Evolutionary conservation across 78 protist species (phyloP).

Genomic region (Chrysochromulina parva): DNA sequence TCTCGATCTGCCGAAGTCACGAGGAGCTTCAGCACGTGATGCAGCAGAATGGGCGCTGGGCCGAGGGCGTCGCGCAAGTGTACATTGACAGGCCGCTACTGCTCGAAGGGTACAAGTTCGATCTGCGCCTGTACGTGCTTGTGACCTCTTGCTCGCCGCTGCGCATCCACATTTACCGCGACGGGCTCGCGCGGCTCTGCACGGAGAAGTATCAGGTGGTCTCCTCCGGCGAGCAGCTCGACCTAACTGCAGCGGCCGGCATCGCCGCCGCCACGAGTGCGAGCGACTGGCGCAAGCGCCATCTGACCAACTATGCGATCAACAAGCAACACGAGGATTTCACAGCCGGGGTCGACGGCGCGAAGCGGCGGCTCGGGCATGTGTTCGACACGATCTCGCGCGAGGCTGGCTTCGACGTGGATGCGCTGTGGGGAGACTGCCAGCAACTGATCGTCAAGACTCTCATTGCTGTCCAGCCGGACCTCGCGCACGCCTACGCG

Average conservation of each 20-base stretch:
- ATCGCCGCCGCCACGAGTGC: no score
- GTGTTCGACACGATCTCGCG: not conserved
- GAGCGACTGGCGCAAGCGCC: conserved; percentile 14
- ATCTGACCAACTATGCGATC: conserved; percentile 81
- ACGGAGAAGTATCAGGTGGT: conserved; percentile 1
- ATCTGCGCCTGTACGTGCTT: conserved; percentile 38
- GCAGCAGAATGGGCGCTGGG: no score
- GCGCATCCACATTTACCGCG: conserved; percentile 18
- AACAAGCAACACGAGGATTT: conserved; percentile 48
- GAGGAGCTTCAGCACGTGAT: not conserved
- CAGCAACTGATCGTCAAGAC: conserved; percentile 50
- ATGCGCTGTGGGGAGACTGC: not conserved
- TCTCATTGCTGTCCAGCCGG: conserved; percentile 50
- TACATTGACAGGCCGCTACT: not conserved
- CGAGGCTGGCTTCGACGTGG: not conserved
- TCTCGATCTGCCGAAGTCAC: conserved; percentile 14
- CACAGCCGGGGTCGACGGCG: not conserved
- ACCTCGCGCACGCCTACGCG: conserved; percentile 10
- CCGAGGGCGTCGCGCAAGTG: not conserved
- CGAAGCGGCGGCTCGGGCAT: not conserved
- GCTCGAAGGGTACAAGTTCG: not conserved
- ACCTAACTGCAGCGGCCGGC: no score
- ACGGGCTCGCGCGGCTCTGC: conserved; percentile 69
- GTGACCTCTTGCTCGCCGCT: not conserved
- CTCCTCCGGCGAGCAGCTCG: not conserved